Base-by-base conservation (phyloP, 1,139 yeast species). In the Blastobotrys persicus region DNA sequence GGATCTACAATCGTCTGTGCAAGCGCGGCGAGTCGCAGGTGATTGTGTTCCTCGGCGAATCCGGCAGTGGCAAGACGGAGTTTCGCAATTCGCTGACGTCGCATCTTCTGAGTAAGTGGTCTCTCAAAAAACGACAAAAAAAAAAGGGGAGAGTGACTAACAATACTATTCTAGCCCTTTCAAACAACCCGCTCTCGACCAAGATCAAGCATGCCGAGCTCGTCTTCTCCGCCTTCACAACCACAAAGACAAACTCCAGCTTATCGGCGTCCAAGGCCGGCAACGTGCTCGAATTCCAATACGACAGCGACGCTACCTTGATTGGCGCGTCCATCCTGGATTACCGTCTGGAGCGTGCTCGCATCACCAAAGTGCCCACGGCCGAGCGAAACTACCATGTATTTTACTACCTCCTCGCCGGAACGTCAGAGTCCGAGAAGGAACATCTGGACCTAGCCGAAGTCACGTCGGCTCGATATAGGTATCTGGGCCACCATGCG, bases 321-420 rank as follows among this genome's bases (percentile, higher is more conserved):
- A 63, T 70, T 34, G 75, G 75, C 19, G 67, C 72, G 19, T 66
- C 70, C 18, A 55, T 71, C 18, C 56, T 69, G 40, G 72, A 71
- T 48, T 71, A 68, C 54, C 58, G 75, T 12, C 63, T 71, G n/a
- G 74, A 72, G 46, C 59, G 74, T 17, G 61, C 68, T 9, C 62
- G 75, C 13, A 65, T 71, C 48, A 69, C 75, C 9, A 58, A 61
- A n/a, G 69, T 71, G 1, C 72, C 72, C 14, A 69, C 75, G 2
- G 68, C 68, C 19, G 76, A 71, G 56, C 64, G 75, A 35, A 71
- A 72, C 56, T 71, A 65, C 53, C 74, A 71, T 45, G 68, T 71
- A 4, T 71, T 71, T 52, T 72, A 71, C 55, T 68, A 68, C 50
- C 65, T 71, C 44, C 54, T 71, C 13, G 62, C 71, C 17, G 76